Conservation (phyloP, 108 stramenopile species). For the Tribonema minus region DNA sequence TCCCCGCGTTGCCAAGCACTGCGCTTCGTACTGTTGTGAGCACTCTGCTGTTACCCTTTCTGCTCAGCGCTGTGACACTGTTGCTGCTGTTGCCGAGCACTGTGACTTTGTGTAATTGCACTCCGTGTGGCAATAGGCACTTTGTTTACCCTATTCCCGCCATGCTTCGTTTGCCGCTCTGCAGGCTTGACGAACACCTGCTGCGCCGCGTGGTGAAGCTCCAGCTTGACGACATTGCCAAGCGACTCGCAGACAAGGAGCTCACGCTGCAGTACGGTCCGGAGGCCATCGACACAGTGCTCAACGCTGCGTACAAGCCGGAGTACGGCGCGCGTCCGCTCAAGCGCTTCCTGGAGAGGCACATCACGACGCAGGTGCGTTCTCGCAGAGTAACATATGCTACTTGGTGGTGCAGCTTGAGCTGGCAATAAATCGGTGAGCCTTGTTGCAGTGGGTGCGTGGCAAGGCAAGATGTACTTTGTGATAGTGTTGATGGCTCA, state of each 20-base stretch:
- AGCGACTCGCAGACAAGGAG: constrained; percentile 31
- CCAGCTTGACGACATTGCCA: neutral
- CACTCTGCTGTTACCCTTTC: too few relatives aligned
- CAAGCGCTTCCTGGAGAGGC: neutral
- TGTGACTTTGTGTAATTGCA: neutral
- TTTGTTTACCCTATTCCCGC: too few relatives aligned
- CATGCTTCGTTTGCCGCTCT: too few relatives aligned
- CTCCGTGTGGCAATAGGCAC: neutral
- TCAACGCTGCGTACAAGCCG: neutral
- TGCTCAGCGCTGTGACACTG: neutral
- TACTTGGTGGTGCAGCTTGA: too few relatives aligned
- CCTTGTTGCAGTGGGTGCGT: too few relatives aligned
- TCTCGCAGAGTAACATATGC: too few relatives aligned
- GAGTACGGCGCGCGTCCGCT: constrained; percentile 35
- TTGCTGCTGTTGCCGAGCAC: neutral
- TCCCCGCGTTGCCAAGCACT: too few relatives aligned
- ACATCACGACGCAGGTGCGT: constrained; percentile 6
- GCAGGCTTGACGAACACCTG: neutral
- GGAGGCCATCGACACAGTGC: constrained; percentile 23
- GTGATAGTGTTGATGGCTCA: too few relatives aligned
- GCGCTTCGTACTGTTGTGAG: too few relatives aligned
- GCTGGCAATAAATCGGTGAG: too few relatives aligned
- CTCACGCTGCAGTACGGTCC: constrained; percentile 20
- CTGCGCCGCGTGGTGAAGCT: neutral
- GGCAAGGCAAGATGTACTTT: too few relatives aligned